phyloP scores from a whole-genome alignment of 345 rosid species.

The Eucalyptus virginea region DNA sequence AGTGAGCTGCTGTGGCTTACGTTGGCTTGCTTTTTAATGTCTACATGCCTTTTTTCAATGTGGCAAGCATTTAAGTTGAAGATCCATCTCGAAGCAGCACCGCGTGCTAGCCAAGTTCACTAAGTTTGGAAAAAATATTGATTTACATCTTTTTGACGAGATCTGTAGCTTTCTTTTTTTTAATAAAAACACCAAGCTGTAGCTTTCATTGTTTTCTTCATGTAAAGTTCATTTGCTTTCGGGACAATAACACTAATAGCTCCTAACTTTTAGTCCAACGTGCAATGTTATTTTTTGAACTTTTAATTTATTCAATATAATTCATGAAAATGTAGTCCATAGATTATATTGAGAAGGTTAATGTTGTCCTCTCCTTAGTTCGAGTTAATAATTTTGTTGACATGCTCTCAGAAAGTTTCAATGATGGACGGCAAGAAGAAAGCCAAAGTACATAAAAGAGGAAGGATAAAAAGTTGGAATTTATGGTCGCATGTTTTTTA shows the following conservation, averaged over 20 bases:
- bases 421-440: not conserved
- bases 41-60: not conserved
- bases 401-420: not conserved
- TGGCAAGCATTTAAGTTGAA: not conserved
- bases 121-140: not conserved
- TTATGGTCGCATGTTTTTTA: not conserved
- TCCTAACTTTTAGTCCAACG: not conserved
- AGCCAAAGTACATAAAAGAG: no score
- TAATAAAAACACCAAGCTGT: not conserved
- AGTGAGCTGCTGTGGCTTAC: constrained; percentile 12
- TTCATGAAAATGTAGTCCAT: not conserved
- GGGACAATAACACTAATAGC: not conserved
- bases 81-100: not conserved
- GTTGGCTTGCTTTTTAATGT: not conserved
- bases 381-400: not conserved
- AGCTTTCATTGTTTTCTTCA: not conserved
- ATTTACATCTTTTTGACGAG: not conserved
- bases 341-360: not conserved
- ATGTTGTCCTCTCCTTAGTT: not conserved
- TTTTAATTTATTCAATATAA: not conserved
- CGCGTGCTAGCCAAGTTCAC: not conserved
- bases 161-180: not conserved
- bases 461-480: not conserved
- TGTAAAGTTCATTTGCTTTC: not conserved
- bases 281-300: not conserved